phyloP scores from a whole-genome alignment of 352 stramenopile species.

The Thalassiosira allenii region DNA sequence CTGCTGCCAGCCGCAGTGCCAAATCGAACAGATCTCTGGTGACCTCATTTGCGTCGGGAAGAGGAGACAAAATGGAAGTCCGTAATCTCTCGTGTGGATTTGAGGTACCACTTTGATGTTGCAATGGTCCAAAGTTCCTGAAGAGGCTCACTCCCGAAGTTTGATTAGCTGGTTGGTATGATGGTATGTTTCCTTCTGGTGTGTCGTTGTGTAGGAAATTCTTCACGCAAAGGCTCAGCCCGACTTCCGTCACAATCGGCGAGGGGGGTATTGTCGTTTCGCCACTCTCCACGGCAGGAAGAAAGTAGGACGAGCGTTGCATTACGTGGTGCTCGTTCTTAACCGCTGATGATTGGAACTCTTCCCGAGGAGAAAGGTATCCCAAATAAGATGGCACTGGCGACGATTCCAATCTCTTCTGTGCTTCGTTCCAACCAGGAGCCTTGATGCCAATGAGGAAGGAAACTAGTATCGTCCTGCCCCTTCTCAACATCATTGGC shows the following conservation, averaged over 20 bases:
- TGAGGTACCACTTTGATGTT: no score
- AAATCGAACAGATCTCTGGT: constrained; percentile 61
- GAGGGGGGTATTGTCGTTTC: constrained; percentile 23
- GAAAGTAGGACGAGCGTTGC: constrained; percentile 37
- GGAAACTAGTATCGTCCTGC: constrained; percentile 45
- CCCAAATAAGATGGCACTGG: constrained; percentile 53
- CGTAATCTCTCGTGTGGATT: constrained; percentile 19
- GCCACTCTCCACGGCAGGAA: constrained; percentile 26
- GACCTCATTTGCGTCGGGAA: constrained; percentile 50
- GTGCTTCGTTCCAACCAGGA: constrained; percentile 44
- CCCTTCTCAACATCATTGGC: constrained; percentile 45
- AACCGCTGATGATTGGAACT: no score
- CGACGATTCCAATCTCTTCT: constrained; percentile 17
- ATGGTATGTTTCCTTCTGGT: constrained; percentile 9
- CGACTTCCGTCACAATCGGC: constrained; percentile 56
- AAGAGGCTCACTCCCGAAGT: constrained; percentile 27
- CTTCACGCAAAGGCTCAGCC: constrained; percentile 41
- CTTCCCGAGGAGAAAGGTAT: constrained; percentile 36
- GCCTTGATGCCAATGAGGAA: constrained; percentile 39
- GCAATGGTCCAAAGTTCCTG: constrained; percentile 22
- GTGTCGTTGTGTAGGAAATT: no score
- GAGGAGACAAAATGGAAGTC: constrained; percentile 33
- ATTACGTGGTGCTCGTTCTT: constrained; percentile 18
- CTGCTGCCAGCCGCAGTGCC: constrained; percentile 43
- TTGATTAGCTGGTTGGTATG: no score